Evolutionary conservation across 2,329 filamentous ascomycete genomes (phyloP).

Genomic region (Ceratocystis colombiana): DNA sequence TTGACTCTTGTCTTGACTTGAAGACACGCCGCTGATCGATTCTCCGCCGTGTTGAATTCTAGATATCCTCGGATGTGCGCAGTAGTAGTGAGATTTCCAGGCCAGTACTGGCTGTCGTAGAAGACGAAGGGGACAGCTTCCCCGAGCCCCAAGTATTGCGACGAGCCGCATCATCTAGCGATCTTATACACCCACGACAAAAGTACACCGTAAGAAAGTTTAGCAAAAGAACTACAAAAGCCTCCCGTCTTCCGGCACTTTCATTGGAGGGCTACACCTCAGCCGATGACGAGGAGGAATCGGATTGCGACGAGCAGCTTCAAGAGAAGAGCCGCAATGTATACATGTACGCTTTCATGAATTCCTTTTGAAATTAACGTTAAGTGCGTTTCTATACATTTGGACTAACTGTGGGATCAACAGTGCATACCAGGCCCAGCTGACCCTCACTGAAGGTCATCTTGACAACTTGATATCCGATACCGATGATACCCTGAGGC

Average conservation of each 20-base stretch:
- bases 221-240: constrained; percentile 17
- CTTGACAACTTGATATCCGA: constrained; percentile 68
- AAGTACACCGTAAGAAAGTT: neutral
- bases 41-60: constrained; percentile 8
- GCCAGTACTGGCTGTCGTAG: constrained; percentile 21
- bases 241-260: constrained; percentile 20
- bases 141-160: constrained; percentile 55
- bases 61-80: constrained; percentile 13
- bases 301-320: constrained; percentile 57
- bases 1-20: neutral
- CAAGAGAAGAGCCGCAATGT: constrained; percentile 17
- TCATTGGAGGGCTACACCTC: constrained; percentile 19
- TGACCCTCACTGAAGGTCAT: constrained; percentile 70
- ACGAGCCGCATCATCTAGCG: constrained; percentile 53
- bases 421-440: constrained; percentile 69
- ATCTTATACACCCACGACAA: constrained; percentile 5
- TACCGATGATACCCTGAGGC: constrained; percentile 62
- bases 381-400: neutral
- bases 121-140: constrained; percentile 46
- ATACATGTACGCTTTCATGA: constrained; percentile 42
- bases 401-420: neutral
- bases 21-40: neutral
- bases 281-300: constrained; percentile 27
- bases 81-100: constrained; percentile 19
- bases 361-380: neutral